Evolutionary conservation across 2,329 filamentous ascomycete species (phyloP), one percentile per base, ranked within the genome.

Genomic region (Aspergillus fructus): DNA sequence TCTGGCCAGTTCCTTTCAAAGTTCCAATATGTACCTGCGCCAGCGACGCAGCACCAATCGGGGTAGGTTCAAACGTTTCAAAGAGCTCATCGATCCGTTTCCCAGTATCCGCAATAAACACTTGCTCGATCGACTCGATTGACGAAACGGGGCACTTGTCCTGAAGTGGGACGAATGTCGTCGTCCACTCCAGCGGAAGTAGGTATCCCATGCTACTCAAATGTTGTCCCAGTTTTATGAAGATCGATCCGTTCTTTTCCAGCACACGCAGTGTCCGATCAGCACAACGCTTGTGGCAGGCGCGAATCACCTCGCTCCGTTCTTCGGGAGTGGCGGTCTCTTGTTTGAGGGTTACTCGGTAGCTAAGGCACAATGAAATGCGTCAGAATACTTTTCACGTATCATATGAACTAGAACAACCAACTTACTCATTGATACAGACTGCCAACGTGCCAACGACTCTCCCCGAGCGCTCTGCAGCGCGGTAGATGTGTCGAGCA

Each of bases 221-320:
- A 76, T 99, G 94, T 69, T 99, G 94, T 7, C 94, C 94, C 40
- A 99, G 80, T 76, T 99, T 99, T 73, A 99, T 97, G 68, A 97
- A 99, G 62, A 99, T 96, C 27, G 93, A 96, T 24, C 96, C 94
- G 74, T 97, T 97, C 80, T 90, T 91, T 81, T 99, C 94, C 63
- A 97, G 78, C 2, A 96, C 93, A 56, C 83, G 84, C 42, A 97
- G 79, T 1, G 94, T 97, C 60, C 94, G 86, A 67, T 91, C 84
- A 30, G 94, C 94, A 77, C 94, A 99, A 74, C 94, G 85, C 72
- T 96, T 89, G 75, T 99, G 94, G 71, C 94, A 97, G 62, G 87
- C 87, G 65, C 86, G 89, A 52, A 99, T 79, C 39, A 89, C 74
- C n/a, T 76, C 79, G n/a, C 84, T 79, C 69, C 86, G 85, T 71